A percentile compares a stretch with the other conserved stretches of the same genome.
These are phyloP conservation scores for Cutaneotrichosporon cyanovorans DNA, from an alignment of 1,284 basidiomycete species.

Conservation along the genomic window DNA sequence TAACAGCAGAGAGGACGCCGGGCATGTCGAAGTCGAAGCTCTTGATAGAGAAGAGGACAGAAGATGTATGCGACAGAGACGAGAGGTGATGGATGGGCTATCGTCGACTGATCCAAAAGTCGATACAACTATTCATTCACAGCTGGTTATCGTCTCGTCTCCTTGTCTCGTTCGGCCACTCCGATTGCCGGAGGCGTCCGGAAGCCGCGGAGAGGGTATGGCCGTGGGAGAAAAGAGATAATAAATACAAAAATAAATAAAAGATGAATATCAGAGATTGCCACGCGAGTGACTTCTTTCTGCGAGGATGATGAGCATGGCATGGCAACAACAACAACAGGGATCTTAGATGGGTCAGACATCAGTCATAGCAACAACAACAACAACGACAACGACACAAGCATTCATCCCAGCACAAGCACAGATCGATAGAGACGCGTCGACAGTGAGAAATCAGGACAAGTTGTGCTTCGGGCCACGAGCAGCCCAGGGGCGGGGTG, in stretches of 20 bases:
- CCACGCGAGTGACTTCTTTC: background rate
- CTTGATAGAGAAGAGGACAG: background rate
- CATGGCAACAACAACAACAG: background rate
- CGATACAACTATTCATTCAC: no score
- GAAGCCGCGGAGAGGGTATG: no score
- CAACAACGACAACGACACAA: background rate
- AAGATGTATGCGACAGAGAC: background rate
- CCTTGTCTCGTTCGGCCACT: background rate
- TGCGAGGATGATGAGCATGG: background rate
- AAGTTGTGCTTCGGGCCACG: no score
- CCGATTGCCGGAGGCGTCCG: slow-evolving; percentile 2
- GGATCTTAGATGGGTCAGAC: no score
- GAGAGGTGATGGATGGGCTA: background rate
- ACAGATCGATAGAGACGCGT: no score
- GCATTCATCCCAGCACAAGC: background rate
- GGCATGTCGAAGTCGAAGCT: slow-evolving; percentile 23
- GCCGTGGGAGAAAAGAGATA: no score
- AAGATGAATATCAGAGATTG: background rate
- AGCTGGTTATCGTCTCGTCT: no score
- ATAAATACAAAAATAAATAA: background rate
- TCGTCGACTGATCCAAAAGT: background rate
- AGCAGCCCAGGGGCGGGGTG: no score
- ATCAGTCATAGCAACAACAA: no score
- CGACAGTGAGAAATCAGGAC: no score
- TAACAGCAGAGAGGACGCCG: slow-evolving; percentile 61